Percentiles rank a stretch among this genome's conserved stretches.
Conservation (phyloP, 2,329 filamentous ascomycete genomes). For the Acephala macrosclerotiorum region DNA sequence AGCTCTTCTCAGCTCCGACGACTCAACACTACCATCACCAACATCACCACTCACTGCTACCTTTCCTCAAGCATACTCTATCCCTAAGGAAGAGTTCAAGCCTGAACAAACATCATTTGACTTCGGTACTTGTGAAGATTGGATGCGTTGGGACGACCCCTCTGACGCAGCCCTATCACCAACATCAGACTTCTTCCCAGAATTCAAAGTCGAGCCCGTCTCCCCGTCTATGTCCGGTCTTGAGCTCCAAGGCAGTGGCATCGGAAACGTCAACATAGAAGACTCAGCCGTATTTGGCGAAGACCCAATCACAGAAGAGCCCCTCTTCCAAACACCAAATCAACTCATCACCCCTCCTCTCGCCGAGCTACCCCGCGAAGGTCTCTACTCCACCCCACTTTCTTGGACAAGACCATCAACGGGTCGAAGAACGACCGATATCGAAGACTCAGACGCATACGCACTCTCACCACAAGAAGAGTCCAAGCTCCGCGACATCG, state of each 20-base stretch:
- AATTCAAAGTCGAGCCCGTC: conserved; percentile 38
- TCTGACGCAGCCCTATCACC: conserved; percentile 39
- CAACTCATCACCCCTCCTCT: conserved; percentile 23
- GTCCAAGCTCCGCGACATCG: conserved; percentile 62
- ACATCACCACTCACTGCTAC: conserved; percentile 32
- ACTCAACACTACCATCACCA: conserved; percentile 39
- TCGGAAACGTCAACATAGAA: conserved; percentile 28
- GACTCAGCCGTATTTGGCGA: conserved; percentile 37
- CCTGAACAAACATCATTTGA: conserved; percentile 33
- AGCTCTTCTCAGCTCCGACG: conserved; percentile 34
- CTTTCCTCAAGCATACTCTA: conserved; percentile 29
- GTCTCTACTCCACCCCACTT: conserved; percentile 40
- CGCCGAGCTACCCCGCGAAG: conserved; percentile 28
- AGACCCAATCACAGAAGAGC: conserved; percentile 37
- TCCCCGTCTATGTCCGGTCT: conserved; percentile 38
- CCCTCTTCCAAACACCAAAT: conserved; percentile 38
- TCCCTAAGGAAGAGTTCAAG: conserved; percentile 35
- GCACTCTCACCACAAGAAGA: conserved; percentile 37
- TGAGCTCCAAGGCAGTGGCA: conserved; percentile 34
- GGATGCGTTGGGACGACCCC: conserved; percentile 44
- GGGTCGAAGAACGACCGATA: conserved; percentile 12
- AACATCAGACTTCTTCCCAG: conserved; percentile 39
- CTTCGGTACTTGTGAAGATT: conserved; percentile 42
- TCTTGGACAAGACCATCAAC: conserved; percentile 36
- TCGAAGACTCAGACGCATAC: conserved; percentile 18